A percentile compares a stretch with the other conserved stretches of the same genome.
These are phyloP conservation scores for Delitschia confertaspora DNA, from an alignment of 495 filamentous ascomycete species.

Conservation along the genomic window DNA sequence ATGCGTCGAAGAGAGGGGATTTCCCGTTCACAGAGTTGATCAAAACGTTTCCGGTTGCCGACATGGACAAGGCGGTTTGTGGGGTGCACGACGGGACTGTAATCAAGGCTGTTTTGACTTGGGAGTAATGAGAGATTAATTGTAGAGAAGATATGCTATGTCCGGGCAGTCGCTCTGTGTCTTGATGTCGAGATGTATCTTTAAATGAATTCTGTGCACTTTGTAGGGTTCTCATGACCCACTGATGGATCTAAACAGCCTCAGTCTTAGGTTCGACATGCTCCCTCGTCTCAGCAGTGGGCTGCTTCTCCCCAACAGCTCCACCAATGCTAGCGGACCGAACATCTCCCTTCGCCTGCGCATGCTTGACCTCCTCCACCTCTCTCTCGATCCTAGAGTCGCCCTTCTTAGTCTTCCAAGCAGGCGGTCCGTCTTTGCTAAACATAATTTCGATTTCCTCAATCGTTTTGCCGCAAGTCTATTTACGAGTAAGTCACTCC, in stretches of 20 bases:
- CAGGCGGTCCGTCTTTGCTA: conserved; percentile 41
- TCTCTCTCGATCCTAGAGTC: conserved; percentile 29
- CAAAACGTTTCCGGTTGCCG: neutral
- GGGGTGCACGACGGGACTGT: too few relatives aligned
- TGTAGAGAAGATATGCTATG: too few relatives aligned
- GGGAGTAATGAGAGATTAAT: too few relatives aligned
- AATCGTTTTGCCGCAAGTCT: conserved; percentile 56
- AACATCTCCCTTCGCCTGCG: conserved; percentile 17
- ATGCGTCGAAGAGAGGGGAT: neutral
- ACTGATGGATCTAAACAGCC: conserved; percentile 17
- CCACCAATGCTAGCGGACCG: conserved; percentile 15
- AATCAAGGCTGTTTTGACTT: too few relatives aligned
- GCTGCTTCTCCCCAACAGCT: conserved; percentile 15
- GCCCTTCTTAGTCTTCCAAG: conserved; percentile 55
- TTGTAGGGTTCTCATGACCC: too few relatives aligned
- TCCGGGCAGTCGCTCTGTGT: too few relatives aligned
- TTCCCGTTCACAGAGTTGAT: neutral
- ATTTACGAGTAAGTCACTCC: neutral
- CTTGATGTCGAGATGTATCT: too few relatives aligned
- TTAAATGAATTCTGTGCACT: too few relatives aligned
- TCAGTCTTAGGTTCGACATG: conserved; percentile 5
- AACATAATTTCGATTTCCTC: conserved; percentile 65
- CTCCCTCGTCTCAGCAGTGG: neutral
- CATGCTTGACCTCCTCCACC: conserved; percentile 22
- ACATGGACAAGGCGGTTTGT: too few relatives aligned